Evolutionary conservation across 2,329 filamentous ascomycete species (phyloP).

Genomic region (Venturiaceae sp.): DNA sequence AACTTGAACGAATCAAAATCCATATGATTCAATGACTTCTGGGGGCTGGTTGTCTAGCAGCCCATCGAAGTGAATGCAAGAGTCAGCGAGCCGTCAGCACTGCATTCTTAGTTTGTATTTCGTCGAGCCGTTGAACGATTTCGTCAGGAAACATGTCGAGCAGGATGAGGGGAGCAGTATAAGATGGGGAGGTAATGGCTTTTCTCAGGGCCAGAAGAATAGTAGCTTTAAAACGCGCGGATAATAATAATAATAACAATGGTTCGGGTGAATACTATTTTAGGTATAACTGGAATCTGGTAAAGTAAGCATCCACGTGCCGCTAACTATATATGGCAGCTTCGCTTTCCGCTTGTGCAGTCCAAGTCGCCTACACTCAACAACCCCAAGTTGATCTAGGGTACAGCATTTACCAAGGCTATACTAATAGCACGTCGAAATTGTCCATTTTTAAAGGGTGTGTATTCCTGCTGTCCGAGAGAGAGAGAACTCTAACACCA

Average conservation of each 20-base stretch:
- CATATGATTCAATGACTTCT: no score
- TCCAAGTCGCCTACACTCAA: neutral
- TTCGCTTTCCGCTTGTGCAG: neutral
- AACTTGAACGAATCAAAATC: neutral
- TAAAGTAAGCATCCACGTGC: neutral
- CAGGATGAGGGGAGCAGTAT: neutral
- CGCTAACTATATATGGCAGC: neutral
- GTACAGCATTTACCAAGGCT: neutral
- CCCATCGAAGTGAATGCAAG: no score
- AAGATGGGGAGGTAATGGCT: neutral
- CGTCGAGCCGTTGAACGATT: no score
- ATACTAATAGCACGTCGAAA: neutral
- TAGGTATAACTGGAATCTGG: neutral
- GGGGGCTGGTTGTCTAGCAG: no score
- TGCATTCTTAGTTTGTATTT: no score
- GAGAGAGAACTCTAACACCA: neutral
- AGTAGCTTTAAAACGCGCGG: no score
- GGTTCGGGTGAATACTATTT: neutral
- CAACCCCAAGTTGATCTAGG: neutral
- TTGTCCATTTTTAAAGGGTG: neutral
- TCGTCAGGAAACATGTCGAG: neutral
- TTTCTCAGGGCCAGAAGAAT: neutral
- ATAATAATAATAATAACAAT: neutral
- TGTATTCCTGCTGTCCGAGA: constrained; percentile 10
- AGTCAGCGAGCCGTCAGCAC: no score